Conservation (phyloP, 2,329 filamentous ascomycete species). For the Fusarium sp. region DNA sequence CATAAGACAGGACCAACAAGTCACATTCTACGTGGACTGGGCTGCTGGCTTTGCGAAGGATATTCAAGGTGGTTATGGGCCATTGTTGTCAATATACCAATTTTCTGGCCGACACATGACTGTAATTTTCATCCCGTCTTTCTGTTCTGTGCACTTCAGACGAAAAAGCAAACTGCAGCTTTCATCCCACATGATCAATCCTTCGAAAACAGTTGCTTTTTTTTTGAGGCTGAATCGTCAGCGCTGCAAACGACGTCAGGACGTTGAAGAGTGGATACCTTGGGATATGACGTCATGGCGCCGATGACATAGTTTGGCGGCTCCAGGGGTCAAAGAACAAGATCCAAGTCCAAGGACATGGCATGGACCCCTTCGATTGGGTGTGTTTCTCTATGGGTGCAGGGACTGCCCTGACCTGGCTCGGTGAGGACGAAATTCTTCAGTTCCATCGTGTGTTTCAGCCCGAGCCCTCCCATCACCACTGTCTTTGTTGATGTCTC, state of each 20-base stretch:
- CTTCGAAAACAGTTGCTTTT: not conserved
- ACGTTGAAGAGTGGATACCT: not conserved
- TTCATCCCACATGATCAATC: not conserved
- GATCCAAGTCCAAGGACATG: not conserved
- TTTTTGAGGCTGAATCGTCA: conserved; percentile 6
- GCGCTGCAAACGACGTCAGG: not conserved
- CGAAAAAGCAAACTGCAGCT: not conserved
- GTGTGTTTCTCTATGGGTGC: not conserved
- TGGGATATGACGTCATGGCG: conserved; percentile 23
- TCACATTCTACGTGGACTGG: not conserved
- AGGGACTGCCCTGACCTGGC: not conserved
- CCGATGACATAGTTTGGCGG: not conserved
- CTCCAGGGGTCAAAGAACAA: not conserved
- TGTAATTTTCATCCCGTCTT: not conserved
- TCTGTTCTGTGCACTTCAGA: not conserved
- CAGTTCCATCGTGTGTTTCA: not conserved
- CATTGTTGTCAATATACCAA: conserved; percentile 10
- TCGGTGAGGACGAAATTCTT: not conserved
- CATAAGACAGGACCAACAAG: conserved; percentile 18
- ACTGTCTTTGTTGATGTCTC: not conserved
- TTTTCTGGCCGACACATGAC: not conserved
- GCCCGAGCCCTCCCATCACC: not conserved
- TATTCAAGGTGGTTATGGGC: not conserved
- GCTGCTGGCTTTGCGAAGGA: not conserved
- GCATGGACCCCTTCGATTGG: not conserved